Conservation (phyloP, 225 moss, liverwort and hornwort species). For the Takakia lepidozioides region DNA sequence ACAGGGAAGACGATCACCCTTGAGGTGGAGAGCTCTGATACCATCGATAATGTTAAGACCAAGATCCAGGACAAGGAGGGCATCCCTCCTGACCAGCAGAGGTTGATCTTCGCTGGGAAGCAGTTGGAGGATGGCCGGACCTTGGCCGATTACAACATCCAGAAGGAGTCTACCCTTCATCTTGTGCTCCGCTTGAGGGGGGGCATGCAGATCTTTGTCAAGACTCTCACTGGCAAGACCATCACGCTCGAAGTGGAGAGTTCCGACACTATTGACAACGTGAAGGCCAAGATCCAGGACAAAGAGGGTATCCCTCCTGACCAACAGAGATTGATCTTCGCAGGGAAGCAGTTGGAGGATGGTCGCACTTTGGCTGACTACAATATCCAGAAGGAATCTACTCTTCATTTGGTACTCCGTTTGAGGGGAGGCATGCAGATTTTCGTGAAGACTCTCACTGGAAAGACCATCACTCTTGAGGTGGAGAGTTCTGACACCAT, state of each 20-base stretch:
- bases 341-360: constrained; percentile 9
- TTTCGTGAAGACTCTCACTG: too few relatives aligned
- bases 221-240: constrained; percentile 22
- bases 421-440: too few relatives aligned
- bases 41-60: constrained; percentile 3
- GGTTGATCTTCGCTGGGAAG: constrained; percentile 3
- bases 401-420: too few relatives aligned
- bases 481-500: constrained; percentile 10
- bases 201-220: constrained; percentile 23
- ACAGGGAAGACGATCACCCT: constrained; percentile 3
- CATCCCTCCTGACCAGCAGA: constrained; percentile 4
- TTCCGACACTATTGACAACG: too few relatives aligned
- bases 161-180: constrained; percentile 5
- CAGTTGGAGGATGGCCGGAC: constrained; percentile 2
- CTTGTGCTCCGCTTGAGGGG: constrained; percentile 4
- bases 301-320: too few relatives aligned
- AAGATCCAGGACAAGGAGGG: constrained; percentile 4
- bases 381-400: too few relatives aligned
- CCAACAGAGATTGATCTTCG: too few relatives aligned
- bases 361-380: not conserved
- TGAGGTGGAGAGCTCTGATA: constrained; percentile 1
- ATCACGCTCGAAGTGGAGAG: too few relatives aligned
- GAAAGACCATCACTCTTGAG: constrained; percentile 5
- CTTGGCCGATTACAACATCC: not conserved
- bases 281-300: too few relatives aligned